Conservation (phyloP, 257 asterid genomes). For the Plectranthus barbatus region DNA sequence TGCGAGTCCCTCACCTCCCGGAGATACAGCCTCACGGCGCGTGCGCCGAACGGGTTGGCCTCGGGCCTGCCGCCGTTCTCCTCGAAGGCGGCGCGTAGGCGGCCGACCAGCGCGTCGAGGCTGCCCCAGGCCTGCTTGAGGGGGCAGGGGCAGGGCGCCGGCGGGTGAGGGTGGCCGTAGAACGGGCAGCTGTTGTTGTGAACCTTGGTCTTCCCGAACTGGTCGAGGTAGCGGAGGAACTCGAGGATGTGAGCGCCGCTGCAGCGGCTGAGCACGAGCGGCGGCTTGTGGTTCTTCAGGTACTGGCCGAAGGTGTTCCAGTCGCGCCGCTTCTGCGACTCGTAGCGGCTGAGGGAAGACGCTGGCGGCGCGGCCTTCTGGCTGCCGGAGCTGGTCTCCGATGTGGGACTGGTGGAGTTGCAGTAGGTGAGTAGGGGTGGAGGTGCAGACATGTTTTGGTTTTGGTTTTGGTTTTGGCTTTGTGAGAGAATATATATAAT, state of each 20-base stretch:
- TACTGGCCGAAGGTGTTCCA: too few species aligned
- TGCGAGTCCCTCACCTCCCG: constrained; percentile 56
- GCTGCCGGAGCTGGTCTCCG: constrained; percentile 18
- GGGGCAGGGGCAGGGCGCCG: constrained; percentile 51
- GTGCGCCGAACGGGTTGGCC: constrained; percentile 49
- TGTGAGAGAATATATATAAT: too few species aligned
- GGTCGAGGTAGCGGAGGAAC: too few species aligned
- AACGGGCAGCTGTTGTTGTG: constrained; percentile 36
- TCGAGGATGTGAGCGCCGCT: constrained; percentile 60
- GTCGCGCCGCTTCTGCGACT: too few species aligned
- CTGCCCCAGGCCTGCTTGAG: constrained; percentile 42
- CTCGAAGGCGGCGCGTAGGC: constrained; percentile 58
- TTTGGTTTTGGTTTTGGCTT: too few species aligned
- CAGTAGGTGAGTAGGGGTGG: background rate
- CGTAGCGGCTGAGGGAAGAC: constrained; percentile 48
- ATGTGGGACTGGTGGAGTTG: constrained; percentile 17
- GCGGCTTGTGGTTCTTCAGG: constrained; percentile 56
- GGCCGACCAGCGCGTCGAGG: constrained; percentile 49
- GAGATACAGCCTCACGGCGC: constrained; percentile 49
- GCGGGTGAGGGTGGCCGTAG: constrained; percentile 46
- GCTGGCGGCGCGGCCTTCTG: background rate
- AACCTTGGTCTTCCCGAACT: too few species aligned
- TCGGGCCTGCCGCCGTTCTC: constrained; percentile 55
- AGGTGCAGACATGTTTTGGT: background rate
- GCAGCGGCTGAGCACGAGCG: constrained; percentile 46